Evolutionary conservation across 1,139 yeast species (phyloP), one percentile per base, ranked within the genome.

Genomic region (Geotrichum restrictum): DNA sequence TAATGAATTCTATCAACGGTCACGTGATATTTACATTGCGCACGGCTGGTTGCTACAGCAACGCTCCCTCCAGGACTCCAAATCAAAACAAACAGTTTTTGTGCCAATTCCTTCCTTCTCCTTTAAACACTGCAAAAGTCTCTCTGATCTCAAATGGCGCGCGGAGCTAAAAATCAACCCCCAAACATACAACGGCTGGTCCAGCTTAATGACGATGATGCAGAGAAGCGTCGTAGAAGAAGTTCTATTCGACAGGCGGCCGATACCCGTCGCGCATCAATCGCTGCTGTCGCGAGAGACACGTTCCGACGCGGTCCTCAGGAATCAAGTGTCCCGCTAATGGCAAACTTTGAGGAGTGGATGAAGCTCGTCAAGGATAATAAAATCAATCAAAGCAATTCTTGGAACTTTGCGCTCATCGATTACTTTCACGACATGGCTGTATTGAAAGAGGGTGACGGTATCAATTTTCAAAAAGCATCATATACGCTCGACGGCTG

Each of bases 321-420:
- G 34, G 55, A 52, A 19, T 48, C 55, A 31, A 69, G 69, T 8
- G 71, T 74, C 68, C 73, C 78, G 62, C 59, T 68, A 3, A 58
- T 71, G 55, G 85, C 83, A 10, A 88, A 88, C 62, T 89, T 88
- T 67, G 96, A 89, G 64, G 93, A 87, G 69, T 86, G 95, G 89
- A 86, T 88, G 75, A 85, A 82, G 65, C 76, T 86, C 69, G 88
- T 94, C 13, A 86, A 95, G 0, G 95, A 87, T 65, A 89, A 88
- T 67, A 72, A 74, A 57, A 73, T 74, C 60, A 74, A 72, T 44
- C 74, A 80, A 2, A 73, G 79, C 54, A 78, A 78, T 58, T 73
- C 82, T 56, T 86, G 95, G 96, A 85, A 86, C 60, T 82, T 87
- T 64, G 95, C 93, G 0, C 75, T 91, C 64, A 91, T 91, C 62